Evolutionary conservation across 2,329 filamentous ascomycete species (phyloP).

Genomic region (Biscogniauxia sp.): DNA sequence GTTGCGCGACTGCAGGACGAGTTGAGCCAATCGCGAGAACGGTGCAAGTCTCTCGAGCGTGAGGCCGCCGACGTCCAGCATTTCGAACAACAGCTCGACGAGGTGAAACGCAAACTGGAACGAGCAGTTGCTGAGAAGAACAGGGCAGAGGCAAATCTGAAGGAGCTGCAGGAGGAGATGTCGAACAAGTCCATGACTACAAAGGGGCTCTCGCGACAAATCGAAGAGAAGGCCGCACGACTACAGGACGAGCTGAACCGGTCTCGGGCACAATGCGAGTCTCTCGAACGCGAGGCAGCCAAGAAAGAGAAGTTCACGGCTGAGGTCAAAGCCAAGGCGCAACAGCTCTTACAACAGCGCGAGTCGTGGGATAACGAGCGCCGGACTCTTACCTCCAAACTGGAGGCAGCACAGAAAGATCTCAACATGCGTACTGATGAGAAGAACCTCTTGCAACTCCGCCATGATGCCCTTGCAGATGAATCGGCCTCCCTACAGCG

Average conservation of each 20-base stretch:
- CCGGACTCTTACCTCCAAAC: slow-evolving; percentile 44
- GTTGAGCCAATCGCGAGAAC: slow-evolving; percentile 51
- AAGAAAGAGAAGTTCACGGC: slow-evolving; percentile 47
- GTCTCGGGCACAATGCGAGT: slow-evolving; percentile 46
- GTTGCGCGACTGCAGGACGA: slow-evolving; percentile 64
- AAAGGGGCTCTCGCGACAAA: slow-evolving; percentile 70
- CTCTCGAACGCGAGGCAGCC: slow-evolving; percentile 51
- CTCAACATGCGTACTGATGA: slow-evolving; percentile 59
- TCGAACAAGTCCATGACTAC: slow-evolving; percentile 75
- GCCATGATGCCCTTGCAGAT: slow-evolving; percentile 63
- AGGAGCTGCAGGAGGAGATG: slow-evolving; percentile 73
- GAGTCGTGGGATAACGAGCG: slow-evolving; percentile 39
- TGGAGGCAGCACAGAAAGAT: slow-evolving; percentile 59
- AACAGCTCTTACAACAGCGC: slow-evolving; percentile 43
- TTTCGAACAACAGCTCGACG: slow-evolving; percentile 44
- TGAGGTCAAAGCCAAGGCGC: slow-evolving; percentile 43
- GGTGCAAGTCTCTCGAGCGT: slow-evolving; percentile 50
- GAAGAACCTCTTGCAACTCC: slow-evolving; percentile 66
- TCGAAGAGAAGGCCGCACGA: slow-evolving; percentile 67
- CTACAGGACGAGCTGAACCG: slow-evolving; percentile 65
- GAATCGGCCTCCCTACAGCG: slow-evolving; percentile 62
- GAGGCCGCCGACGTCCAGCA: slow-evolving; percentile 38
- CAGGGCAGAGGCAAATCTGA: slow-evolving; percentile 56
- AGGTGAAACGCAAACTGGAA: slow-evolving; percentile 53
- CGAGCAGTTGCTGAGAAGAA: slow-evolving; percentile 54